Percentiles rank a stretch among this genome's conserved stretches.
phyloP scores from a whole-genome alignment of 2,329 filamentous ascomycete genomes.

The Sarocladium oryzae region DNA sequence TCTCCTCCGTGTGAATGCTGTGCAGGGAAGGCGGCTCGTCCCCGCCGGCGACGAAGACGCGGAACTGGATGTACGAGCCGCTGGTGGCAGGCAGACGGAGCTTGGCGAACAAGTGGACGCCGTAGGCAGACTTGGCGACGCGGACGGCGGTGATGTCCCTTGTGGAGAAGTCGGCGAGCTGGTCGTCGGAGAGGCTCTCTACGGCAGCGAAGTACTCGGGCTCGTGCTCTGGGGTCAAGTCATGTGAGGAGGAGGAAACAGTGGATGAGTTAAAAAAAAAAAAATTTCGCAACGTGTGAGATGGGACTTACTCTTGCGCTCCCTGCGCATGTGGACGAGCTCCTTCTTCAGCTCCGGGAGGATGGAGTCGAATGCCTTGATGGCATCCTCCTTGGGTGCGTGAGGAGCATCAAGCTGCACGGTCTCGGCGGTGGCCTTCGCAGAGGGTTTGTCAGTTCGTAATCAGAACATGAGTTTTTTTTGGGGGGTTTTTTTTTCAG shows the following conservation, averaged over 20 bases:
- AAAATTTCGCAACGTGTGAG: too few species aligned
- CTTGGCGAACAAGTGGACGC: constrained; percentile 68
- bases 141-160: constrained; percentile 89
- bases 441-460: neutral
- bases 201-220: constrained; percentile 48
- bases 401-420: constrained; percentile 43
- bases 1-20: constrained; percentile 90
- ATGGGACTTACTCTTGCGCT: constrained; percentile 33
- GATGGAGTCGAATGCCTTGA: constrained; percentile 42
- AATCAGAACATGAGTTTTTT: too few species aligned
- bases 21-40: constrained; percentile 83
- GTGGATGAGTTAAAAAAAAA: too few species aligned
- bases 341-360: constrained; percentile 44
- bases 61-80: constrained; percentile 68
- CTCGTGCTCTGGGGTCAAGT: constrained; percentile 54
- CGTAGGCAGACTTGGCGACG: constrained; percentile 78
- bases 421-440: constrained; percentile 48
- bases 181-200: constrained; percentile 51
- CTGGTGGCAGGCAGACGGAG: constrained; percentile 49
- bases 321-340: constrained; percentile 42
- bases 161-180: constrained; percentile 78
- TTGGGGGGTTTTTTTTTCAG: too few species aligned
- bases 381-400: constrained; percentile 42
- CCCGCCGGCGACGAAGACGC: constrained; percentile 81
- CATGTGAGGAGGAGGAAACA: neutral